Evolutionary conservation across 441 rosid species (phyloP).

Genomic region (Erodium texanum): DNA sequence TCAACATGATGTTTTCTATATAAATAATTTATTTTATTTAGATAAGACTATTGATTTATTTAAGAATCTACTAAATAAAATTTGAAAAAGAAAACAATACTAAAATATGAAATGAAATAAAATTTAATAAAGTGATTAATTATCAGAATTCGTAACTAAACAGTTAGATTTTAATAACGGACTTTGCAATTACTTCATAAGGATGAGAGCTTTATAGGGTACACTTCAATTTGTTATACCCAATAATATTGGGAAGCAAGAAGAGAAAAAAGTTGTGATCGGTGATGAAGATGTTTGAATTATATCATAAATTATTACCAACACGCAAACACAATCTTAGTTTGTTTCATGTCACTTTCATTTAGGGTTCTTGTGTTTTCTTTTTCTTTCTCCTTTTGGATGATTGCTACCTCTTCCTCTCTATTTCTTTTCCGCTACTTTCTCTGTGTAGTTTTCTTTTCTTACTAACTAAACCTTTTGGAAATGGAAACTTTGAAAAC

Average conservation of each 20-base stretch:
- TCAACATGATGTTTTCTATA: too few relatives aligned
- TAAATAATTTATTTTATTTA: too few relatives aligned
- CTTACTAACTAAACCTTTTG: background rate
- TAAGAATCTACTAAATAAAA: background rate
- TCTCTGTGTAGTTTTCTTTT: background rate
- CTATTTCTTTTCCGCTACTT: background rate
- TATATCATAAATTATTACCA: background rate
- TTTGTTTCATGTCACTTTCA: slow-evolving; percentile 11
- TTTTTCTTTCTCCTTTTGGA: slow-evolving; percentile 8
- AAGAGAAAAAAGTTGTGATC: background rate
- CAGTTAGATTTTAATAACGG: too few relatives aligned
- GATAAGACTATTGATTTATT: too few relatives aligned
- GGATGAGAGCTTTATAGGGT: background rate
- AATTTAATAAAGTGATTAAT: too few relatives aligned
- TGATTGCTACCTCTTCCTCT: background rate
- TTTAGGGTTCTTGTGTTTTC: background rate
- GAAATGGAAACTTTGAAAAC: slow-evolving; percentile 11
- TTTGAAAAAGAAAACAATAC: too few relatives aligned
- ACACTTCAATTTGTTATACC: slow-evolving; percentile 10
- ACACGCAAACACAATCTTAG: slow-evolving; percentile 20
- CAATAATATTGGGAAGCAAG: background rate
- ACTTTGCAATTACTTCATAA: background rate
- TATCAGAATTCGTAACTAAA: too few relatives aligned
- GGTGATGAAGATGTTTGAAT: background rate
- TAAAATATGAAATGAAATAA: background rate